A percentile compares a stretch with the other conserved stretches of the same genome.
Conservation (phyloP, 139 green algal genomes). For the Chlamydomonas sp. region DNA sequence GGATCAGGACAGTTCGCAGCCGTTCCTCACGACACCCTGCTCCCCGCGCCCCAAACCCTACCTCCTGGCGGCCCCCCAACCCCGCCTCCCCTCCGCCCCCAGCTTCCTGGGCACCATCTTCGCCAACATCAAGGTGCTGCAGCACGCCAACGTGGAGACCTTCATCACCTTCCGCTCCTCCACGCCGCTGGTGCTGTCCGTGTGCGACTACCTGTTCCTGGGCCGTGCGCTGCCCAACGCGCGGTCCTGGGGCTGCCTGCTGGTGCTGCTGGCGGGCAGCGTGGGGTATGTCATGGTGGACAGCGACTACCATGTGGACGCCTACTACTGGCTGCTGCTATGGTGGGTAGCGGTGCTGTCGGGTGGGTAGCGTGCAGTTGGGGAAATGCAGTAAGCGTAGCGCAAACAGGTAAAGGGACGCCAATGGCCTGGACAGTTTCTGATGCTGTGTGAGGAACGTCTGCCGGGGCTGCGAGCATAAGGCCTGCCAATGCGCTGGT, state of each 20-base stretch:
- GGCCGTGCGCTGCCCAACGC: conserved; percentile 65
- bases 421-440: conserved; percentile 17
- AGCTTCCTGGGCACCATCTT: conserved; percentile 56
- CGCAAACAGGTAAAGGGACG: not conserved
- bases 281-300: conserved; percentile 55
- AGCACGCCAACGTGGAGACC: conserved; percentile 80
- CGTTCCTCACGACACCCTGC: too few species aligned
- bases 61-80: not conserved
- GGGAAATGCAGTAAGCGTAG: not conserved
- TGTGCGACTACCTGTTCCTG: conserved; percentile 81
- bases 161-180: conserved; percentile 87
- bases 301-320: conserved; percentile 44
- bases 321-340: conserved; percentile 51
- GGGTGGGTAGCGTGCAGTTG: too few species aligned
- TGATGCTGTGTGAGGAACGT: not conserved
- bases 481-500: too few species aligned
- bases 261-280: conserved; percentile 45
- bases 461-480: too few species aligned
- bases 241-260: conserved; percentile 41
- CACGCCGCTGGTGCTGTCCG: conserved; percentile 62
- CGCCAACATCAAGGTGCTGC: conserved; percentile 59
- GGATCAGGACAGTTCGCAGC: too few species aligned
- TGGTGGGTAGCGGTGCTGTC: conserved; percentile 26
- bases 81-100: not conserved
- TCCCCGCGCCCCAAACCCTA: too few species aligned